Evolutionary conservation across 352 stramenopile species (phyloP).

Genomic region (Globisporangium mamillatum): DNA sequence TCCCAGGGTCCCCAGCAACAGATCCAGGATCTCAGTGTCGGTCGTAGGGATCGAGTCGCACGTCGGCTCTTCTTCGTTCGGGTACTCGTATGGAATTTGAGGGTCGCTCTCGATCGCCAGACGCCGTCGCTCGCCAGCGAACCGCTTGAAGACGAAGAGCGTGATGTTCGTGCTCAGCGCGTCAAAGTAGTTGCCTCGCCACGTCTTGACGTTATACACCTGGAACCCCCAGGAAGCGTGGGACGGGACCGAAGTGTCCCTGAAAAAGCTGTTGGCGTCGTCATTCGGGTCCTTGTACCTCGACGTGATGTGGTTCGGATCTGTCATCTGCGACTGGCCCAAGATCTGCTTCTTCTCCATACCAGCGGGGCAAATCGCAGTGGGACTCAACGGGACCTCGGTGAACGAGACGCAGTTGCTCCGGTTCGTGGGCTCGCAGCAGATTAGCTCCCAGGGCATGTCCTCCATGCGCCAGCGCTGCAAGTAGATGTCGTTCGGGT

Average conservation of each 20-base stretch:
- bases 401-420: constrained; percentile 52
- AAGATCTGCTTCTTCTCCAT: constrained; percentile 65
- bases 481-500: constrained; percentile 97
- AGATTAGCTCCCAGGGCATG: constrained; percentile 89
- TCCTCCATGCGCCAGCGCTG: constrained; percentile 96
- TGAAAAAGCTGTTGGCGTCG: constrained; percentile 87
- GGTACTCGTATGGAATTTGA: constrained; percentile 39
- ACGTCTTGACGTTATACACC: constrained; percentile 90
- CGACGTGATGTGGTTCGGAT: constrained; percentile 58
- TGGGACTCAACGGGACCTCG: constrained; percentile 25
- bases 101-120: constrained; percentile 41
- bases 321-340: constrained; percentile 57
- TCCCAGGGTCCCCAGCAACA: constrained; percentile 62
- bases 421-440: constrained; percentile 64
- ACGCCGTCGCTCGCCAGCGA: constrained; percentile 45
- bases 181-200: constrained; percentile 95
- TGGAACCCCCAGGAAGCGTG: constrained; percentile 76
- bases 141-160: constrained; percentile 68
- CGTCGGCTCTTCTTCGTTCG: constrained; percentile 50
- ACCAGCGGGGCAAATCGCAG: constrained; percentile 43
- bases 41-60: constrained; percentile 41
- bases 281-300: constrained; percentile 93
- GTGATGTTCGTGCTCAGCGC: constrained; percentile 93
- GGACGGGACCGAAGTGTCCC: constrained; percentile 79
- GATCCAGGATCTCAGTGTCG: constrained; percentile 54